Evolutionary conservation across 2,329 filamentous ascomycete species (phyloP), one percentile per base, ranked within the genome.

Genomic region (Anthostomella pinea): DNA sequence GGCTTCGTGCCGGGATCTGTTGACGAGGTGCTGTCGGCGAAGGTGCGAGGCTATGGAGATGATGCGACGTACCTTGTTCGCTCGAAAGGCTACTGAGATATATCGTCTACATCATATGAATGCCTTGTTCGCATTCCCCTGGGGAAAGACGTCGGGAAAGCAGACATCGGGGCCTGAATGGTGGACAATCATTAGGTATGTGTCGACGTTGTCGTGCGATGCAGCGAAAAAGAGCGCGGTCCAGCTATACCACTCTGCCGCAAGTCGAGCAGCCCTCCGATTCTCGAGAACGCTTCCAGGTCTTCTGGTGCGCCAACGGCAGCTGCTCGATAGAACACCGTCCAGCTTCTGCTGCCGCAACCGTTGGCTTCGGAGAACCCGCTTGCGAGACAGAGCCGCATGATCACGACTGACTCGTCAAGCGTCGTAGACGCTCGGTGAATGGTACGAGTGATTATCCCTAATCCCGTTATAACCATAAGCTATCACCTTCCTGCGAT

Each of bases 11-110:
- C 50, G 3, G 46, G 38, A 25, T 23, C 30, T 14, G 38, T 52
- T 3, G 49, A 56, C 28, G 46, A 32, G 7, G 38, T 3, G 2
- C 29, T 63, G 48, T 17, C 31, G 34, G 45, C 56, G 34, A 64
- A 65, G 39, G 22, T 65, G 23, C 17, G 30, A 5, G 46, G 26
- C 5, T 66, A 64, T 39, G 60, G 62, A n/a, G 51, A 43, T 3
- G 60, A 53, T 33, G 61, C 62, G 6, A 32, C 36, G 0, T 65
- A 54, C 39, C 48, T 63, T 8, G 43, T 37, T 27, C 45, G 45
- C 19, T 17, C 6, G 10, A 30, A 30, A 13, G 6, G 22, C 16
- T 13, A 28, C 6, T 14, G n/a, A n/a, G n/a, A n/a, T n/a, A 23
- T n/a, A 23, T 23, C n/a, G 24, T 26, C 6, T 23, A 23, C 8